Conservation (phyloP, 495 filamentous ascomycete genomes). For the Penicillium flavigenum region DNA sequence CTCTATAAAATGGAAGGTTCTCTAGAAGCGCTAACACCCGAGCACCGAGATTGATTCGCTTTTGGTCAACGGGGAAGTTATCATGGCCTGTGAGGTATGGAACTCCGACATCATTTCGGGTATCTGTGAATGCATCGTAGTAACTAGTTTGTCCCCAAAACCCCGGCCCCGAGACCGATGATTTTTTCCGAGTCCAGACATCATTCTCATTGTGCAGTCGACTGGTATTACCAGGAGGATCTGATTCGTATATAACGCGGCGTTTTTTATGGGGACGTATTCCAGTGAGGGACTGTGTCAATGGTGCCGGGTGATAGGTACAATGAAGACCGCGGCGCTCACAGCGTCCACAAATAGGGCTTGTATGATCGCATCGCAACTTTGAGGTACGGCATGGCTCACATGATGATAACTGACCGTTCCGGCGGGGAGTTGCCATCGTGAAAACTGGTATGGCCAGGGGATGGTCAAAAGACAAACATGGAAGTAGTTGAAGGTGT, state of each 20-base stretch:
- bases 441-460: background rate
- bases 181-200: slow-evolving; percentile 17
- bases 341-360: slow-evolving; percentile 32
- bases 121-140: slow-evolving; percentile 35
- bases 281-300: slow-evolving; percentile 18
- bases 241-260: background rate
- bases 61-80: slow-evolving; percentile 16
- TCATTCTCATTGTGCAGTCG: background rate
- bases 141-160: slow-evolving; percentile 46
- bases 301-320: slow-evolving; percentile 36
- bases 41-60: slow-evolving; percentile 25
- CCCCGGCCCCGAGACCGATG: slow-evolving; percentile 14
- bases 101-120: slow-evolving; percentile 1
- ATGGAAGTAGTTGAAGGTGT: too few relatives aligned
- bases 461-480: background rate
- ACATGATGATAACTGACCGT: slow-evolving; percentile 43
- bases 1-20: slow-evolving; percentile 25
- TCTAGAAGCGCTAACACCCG: slow-evolving; percentile 24
- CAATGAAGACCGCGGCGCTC: slow-evolving; percentile 25
- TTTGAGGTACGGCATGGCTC: slow-evolving; percentile 48
- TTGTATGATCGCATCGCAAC: slow-evolving; percentile 40
- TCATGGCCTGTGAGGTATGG: background rate
- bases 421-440: slow-evolving; percentile 34
- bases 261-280: background rate
- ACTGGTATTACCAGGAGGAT: too few relatives aligned